phyloP scores from a whole-genome alignment of 2,329 filamentous ascomycete species.

The Exophiala lecanii-corni region DNA sequence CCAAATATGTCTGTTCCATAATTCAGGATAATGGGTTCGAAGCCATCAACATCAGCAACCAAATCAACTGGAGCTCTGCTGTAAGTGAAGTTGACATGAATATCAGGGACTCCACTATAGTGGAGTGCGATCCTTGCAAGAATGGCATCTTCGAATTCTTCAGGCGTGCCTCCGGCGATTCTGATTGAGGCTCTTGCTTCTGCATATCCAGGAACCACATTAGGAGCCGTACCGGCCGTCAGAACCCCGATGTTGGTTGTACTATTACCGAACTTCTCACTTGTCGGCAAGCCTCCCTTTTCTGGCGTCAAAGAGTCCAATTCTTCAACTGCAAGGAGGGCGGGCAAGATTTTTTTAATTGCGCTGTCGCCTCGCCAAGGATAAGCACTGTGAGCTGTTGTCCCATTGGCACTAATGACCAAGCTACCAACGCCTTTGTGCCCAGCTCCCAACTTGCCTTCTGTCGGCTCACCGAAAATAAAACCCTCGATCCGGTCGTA shows the following conservation, averaged over 20 bases:
- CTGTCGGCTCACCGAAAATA: slow-evolving; percentile 91
- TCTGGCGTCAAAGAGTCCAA: slow-evolving; percentile 46
- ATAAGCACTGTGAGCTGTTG: slow-evolving; percentile 84
- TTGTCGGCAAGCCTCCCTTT: slow-evolving; percentile 62
- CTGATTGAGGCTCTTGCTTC: slow-evolving; percentile 64
- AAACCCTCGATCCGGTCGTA: slow-evolving; percentile 57
- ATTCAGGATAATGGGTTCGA: slow-evolving; percentile 78
- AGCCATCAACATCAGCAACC: slow-evolving; percentile 76
- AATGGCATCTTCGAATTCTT: slow-evolving; percentile 51
- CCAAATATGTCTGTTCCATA: slow-evolving; percentile 91
- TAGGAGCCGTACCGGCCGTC: slow-evolving; percentile 75
- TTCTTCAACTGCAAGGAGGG: slow-evolving; percentile 60
- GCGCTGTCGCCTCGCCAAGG: slow-evolving; percentile 84
- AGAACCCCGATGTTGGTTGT: slow-evolving; percentile 82
- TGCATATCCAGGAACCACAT: slow-evolving; percentile 79
- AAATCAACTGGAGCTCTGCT: slow-evolving; percentile 75
- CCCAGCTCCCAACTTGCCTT: slow-evolving; percentile 78
- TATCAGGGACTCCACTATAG: slow-evolving; percentile 47
- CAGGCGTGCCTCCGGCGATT: slow-evolving; percentile 70
- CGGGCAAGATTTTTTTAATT: slow-evolving; percentile 72
- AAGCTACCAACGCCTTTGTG: slow-evolving; percentile 82
- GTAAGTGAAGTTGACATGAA: slow-evolving; percentile 56
- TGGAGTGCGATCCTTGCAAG: slow-evolving; percentile 52
- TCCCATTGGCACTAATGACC: slow-evolving; percentile 63
- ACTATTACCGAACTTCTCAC: slow-evolving; percentile 75